Conservation (phyloP, 345 rosid genomes). For the Dovyalis caffra region DNA sequence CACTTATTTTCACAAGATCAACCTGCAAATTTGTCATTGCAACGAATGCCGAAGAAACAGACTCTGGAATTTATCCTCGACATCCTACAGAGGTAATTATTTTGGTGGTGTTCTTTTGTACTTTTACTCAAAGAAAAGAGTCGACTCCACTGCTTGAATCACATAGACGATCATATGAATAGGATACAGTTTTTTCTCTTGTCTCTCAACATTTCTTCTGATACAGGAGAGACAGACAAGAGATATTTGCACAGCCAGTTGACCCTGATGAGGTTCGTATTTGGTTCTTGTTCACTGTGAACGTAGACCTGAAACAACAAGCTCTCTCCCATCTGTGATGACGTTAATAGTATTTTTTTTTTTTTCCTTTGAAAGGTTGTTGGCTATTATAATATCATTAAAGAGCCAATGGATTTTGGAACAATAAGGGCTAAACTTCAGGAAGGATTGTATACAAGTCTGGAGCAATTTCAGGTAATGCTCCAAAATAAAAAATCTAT, state of each 20-base stretch:
- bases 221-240: conserved; percentile 27
- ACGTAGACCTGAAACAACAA: not conserved
- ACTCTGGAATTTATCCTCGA: conserved; percentile 27
- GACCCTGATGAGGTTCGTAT: conserved; percentile 24
- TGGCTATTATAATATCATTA: conserved; percentile 21
- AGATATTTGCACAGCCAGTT: conserved; percentile 28
- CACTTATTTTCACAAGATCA: not conserved
- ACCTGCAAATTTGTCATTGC: conserved; percentile 7
- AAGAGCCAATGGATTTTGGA: conserved; percentile 36
- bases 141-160: not conserved
- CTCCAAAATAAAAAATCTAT: not conserved
- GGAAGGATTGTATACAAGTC: conserved; percentile 27
- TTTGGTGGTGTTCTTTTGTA: not conserved
- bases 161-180: not conserved
- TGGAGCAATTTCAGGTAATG: conserved; percentile 31
- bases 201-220: not conserved
- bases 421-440: conserved; percentile 36
- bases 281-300: not conserved
- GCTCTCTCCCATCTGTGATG: not conserved
- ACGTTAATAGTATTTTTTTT: not conserved
- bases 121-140: not conserved
- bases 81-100: conserved; percentile 23
- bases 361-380: conserved; percentile 13
- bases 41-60: conserved; percentile 16
- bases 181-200: not conserved